Base-by-base conservation (phyloP, 176 grass and related monocot species). In the Carex littledalei region DNA sequence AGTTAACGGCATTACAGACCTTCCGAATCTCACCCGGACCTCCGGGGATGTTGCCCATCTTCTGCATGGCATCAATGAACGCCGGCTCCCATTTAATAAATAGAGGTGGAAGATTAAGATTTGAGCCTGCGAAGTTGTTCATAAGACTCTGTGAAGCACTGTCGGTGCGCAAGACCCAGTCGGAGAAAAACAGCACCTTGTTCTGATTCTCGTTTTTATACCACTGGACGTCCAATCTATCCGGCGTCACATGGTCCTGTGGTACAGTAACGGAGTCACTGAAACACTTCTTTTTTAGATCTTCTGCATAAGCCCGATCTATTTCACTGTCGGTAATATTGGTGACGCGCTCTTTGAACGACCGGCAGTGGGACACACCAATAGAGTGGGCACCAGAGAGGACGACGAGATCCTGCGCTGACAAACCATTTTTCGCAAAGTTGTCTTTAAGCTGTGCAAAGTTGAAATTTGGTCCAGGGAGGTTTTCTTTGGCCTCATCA, bases 361-460 rank as follows among this genome's bases (percentile, higher is more conserved):
- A 92, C 0, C 85, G 78, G 79, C 93, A 94, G 86, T 94, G 93
- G 8, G 93, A 76, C 2, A 69, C 55, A 6, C 93, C 93, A 31
- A 94, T 20, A 26, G 82, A 58, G 90, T 94, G 90, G 11, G 85
- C 59, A 8, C 88, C 93, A 2, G 93, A 92, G 49, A 94, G 90
- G 0, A 71, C 41, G 56, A 89, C 85, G 5, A 97, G 17, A 81
- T 97, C 94, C 8, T 89, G 53, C 6, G 20, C 3, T 16, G 3
- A 2, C 17, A 97, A 37, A 3, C 84, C 80, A 63, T 97, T 97
- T 15, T 1, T 67, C 0, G 0, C 16, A 87, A 97, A 97, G 79
- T 18, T 90, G n/a, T 0, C 4, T 58, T 81, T 0, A 22, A 95
- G 87, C 78, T 87, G 18, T 0, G 47, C 0, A 56, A 92, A 47